Conservation (phyloP, 352 stramenopile species). For the Pythium periplocum region DNA sequence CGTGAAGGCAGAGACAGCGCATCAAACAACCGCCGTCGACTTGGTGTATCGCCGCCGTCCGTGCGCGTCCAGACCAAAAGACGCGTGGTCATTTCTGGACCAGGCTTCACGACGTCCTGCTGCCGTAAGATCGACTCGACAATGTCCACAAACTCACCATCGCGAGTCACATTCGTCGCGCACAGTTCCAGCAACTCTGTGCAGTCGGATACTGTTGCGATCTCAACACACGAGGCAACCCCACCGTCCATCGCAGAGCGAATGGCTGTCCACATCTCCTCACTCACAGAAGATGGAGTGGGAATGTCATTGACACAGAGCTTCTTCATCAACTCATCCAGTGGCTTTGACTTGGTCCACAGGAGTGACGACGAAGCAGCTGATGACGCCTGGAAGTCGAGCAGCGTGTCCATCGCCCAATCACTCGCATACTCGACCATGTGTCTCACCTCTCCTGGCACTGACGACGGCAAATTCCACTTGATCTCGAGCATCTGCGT, state of each 20-base stretch:
- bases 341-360: not conserved
- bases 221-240: not conserved
- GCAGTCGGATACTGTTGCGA: not conserved
- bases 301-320: slow-evolving; percentile 7
- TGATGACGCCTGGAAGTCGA: not conserved
- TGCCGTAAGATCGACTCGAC: slow-evolving; percentile 1
- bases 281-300: not conserved
- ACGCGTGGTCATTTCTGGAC: not conserved
- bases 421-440: slow-evolving; percentile 17
- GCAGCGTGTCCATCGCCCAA: slow-evolving; percentile 17
- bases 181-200: slow-evolving; percentile 10
- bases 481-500: slow-evolving; percentile 15
- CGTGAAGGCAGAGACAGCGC: slow-evolving; percentile 2
- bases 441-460: slow-evolving; percentile 2
- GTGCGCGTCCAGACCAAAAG: not conserved
- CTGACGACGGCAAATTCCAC: slow-evolving; percentile 4
- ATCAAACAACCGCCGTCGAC: slow-evolving; percentile 4
- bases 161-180: not conserved
- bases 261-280: not conserved
- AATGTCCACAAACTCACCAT: slow-evolving; percentile 6
- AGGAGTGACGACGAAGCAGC: not conserved
- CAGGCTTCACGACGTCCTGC: not conserved
- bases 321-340: slow-evolving; percentile 5
- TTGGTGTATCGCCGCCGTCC: too few species aligned
- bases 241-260: not conserved